A percentile compares a stretch with the other conserved stretches of the same genome.
Evolutionary conservation across 345 rosid species (phyloP).

Genomic region (Camelina laxa): DNA sequence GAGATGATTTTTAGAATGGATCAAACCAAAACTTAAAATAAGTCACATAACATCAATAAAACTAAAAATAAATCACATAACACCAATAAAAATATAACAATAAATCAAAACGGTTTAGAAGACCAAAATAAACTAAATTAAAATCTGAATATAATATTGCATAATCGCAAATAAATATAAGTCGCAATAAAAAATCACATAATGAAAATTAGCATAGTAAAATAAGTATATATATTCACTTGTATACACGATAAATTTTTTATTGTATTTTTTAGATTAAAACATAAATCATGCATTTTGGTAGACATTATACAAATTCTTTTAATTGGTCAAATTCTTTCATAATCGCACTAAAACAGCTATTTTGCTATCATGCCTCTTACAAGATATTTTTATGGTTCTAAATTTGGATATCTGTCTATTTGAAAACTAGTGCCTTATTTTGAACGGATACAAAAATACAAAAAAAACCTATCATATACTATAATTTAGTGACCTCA

Average conservation of each 20-base stretch:
- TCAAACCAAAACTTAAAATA: neutral
- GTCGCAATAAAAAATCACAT: too few species aligned
- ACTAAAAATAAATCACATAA: neutral
- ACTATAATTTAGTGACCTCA: slow-evolving; percentile 28
- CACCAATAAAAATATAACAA: neutral
- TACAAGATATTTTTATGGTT: slow-evolving; percentile 9
- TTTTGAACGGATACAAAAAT: slow-evolving; percentile 27
- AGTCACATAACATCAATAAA: neutral
- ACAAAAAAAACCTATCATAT: slow-evolving; percentile 11
- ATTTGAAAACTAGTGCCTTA: slow-evolving; percentile 19
- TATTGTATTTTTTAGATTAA: too few species aligned
- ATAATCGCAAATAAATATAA: too few species aligned
- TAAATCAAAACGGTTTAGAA: neutral
- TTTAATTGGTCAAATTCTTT: too few species aligned
- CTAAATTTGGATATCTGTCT: slow-evolving; percentile 6
- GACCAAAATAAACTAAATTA: neutral
- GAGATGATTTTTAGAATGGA: neutral
- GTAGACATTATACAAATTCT: too few species aligned
- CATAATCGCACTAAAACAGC: too few species aligned
- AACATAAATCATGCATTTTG: too few species aligned
- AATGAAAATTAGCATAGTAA: too few species aligned
- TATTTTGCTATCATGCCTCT: neutral
- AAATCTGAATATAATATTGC: neutral
- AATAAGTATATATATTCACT: too few species aligned
- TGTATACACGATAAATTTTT: too few species aligned